Evolutionary conservation across 2,329 filamentous ascomycete species (phyloP), one percentile per base, ranked within the genome.

Genomic region (Xylariaceae sp.): DNA sequence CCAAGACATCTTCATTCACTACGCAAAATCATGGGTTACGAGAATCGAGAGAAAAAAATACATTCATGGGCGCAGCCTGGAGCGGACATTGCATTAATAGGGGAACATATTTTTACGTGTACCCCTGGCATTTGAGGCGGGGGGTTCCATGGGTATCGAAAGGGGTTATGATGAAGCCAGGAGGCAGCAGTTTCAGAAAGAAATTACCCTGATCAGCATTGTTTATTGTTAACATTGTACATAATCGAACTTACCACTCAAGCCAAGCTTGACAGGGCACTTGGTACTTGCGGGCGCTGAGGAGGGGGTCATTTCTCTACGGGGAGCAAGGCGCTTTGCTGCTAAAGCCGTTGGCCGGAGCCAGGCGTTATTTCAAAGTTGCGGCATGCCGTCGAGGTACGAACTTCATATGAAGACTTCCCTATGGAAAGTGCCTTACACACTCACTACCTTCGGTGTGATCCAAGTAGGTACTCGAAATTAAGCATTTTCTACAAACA

Each of bases 201-300:
- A 66, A 19, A 19, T 19, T 66, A 65, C 65, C 64, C 64, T 51
- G 47, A 56, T 61, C 56, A 62, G 59, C 59, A 62, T 61, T 55
- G 51, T 55, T 55, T 55, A 37, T 44, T 59, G 53, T 61, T 62
- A 62, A 62, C 62, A 64, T 57, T 65, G 64, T 67, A 67, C 60
- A 60, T 63, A 66, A 27, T 8, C 26, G 9, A 29, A 32, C 55
- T 53, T 19, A 19, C 47, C 47, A 54, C 26, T 39, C 55, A 53
- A 49, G 57, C 37, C 48, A 55, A 53, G 57, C 35, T 44, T 49
- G 27, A 46, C 43, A 44, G 30, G 55, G 47, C 52, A 56, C 57
- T 43, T 6, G 6, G 6, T 43, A 54, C 30, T 54, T 9, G 47
- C 19, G 56, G 52, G 46, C 19, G 42, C 39, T 31, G 39, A 9